phyloP scores from a whole-genome alignment of 2,329 filamentous ascomycete species.

The Calonectria ilicicola region DNA sequence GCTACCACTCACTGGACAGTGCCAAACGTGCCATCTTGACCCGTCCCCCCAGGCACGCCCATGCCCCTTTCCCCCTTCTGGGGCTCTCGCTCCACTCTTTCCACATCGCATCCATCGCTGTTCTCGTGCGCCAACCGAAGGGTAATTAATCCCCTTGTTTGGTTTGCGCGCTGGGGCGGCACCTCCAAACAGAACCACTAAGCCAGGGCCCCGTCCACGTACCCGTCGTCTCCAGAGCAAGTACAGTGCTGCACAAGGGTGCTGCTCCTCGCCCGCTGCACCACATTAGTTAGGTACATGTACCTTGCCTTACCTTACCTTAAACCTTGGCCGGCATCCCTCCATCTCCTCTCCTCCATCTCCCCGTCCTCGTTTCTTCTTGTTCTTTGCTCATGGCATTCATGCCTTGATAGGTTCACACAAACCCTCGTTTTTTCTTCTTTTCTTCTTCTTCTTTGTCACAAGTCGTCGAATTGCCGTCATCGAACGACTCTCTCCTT shows the following conservation, averaged over 20 bases:
- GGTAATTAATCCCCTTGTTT: slow-evolving; percentile 40
- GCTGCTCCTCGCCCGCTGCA: neutral
- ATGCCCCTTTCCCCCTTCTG: slow-evolving; percentile 12
- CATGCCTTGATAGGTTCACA: slow-evolving; percentile 9
- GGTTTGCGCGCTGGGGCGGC: slow-evolving; percentile 34
- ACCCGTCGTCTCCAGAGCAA: slow-evolving; percentile 10
- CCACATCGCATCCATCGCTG: slow-evolving; percentile 34
- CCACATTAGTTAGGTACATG: slow-evolving; percentile 6
- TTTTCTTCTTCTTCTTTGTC: neutral
- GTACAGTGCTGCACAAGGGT: slow-evolving; percentile 12
- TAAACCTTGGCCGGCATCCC: slow-evolving; percentile 26
- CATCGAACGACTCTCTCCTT: slow-evolving; percentile 11
- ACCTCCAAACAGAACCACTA: slow-evolving; percentile 21
- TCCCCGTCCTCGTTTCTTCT: slow-evolving; percentile 15
- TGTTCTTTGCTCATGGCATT: slow-evolving; percentile 12
- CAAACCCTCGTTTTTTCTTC: slow-evolving; percentile 16
- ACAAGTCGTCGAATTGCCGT: neutral
- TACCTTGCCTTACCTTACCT: slow-evolving; percentile 18
- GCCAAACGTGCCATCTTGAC: neutral
- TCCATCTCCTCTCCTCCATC: slow-evolving; percentile 8
- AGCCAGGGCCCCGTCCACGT: slow-evolving; percentile 1
- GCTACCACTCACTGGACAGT: slow-evolving; percentile 5
- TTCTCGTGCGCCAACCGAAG: slow-evolving; percentile 32
- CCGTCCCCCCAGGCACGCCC: neutral
- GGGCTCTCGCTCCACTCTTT: slow-evolving; percentile 34